These are phyloP conservation scores for Aspergillus fumigatiaffinis DNA, from an alignment of 2,329 filamentous ascomycete species.

Conservation along the genomic window DNA sequence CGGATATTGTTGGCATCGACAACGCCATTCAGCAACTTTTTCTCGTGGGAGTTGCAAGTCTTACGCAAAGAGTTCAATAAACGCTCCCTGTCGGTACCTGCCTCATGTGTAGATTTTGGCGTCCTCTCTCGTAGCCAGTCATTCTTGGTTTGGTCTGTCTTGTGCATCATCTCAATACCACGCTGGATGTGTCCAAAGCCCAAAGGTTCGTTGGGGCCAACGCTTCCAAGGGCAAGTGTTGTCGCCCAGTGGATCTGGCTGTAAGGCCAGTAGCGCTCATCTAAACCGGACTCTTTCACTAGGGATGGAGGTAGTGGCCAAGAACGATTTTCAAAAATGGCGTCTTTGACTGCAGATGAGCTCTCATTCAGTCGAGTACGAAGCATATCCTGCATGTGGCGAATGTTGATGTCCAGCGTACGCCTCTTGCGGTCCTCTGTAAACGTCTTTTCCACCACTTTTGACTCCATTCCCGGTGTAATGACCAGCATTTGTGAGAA, in stretches of 20 bases:
- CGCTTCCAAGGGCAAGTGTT: slow-evolving; percentile 50
- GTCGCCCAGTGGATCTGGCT: slow-evolving; percentile 60
- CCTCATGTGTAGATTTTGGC: slow-evolving; percentile 27
- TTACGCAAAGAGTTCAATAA: slow-evolving; percentile 50
- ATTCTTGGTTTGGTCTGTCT: slow-evolving; percentile 36
- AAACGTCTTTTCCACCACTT: slow-evolving; percentile 39
- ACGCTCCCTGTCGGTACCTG: slow-evolving; percentile 35
- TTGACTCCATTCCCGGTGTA: slow-evolving; percentile 45
- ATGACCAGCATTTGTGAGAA: slow-evolving; percentile 54
- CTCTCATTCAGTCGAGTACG: slow-evolving; percentile 34
- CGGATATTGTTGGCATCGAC: slow-evolving; percentile 77
- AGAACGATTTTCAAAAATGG: slow-evolving; percentile 26
- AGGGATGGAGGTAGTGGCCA: slow-evolving; percentile 28
- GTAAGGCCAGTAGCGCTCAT: slow-evolving; percentile 55
- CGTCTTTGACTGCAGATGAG: slow-evolving; percentile 27
- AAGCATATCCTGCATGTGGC: slow-evolving; percentile 63
- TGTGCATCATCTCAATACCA: slow-evolving; percentile 38
- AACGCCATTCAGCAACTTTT: slow-evolving; percentile 74
- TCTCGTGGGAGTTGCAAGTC: slow-evolving; percentile 72
- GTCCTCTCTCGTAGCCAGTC: slow-evolving; percentile 35
- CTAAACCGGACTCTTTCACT: slow-evolving; percentile 39
- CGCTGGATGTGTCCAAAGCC: slow-evolving; percentile 36
- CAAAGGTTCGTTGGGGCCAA: slow-evolving; percentile 38
- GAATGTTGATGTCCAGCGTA: slow-evolving; percentile 57
- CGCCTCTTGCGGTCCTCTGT: slow-evolving; percentile 47